Evolutionary conservation across 768 basidiomycete species (phyloP), one percentile per base, ranked within the genome.

Genomic region (Xerocomellus amylosporus): DNA sequence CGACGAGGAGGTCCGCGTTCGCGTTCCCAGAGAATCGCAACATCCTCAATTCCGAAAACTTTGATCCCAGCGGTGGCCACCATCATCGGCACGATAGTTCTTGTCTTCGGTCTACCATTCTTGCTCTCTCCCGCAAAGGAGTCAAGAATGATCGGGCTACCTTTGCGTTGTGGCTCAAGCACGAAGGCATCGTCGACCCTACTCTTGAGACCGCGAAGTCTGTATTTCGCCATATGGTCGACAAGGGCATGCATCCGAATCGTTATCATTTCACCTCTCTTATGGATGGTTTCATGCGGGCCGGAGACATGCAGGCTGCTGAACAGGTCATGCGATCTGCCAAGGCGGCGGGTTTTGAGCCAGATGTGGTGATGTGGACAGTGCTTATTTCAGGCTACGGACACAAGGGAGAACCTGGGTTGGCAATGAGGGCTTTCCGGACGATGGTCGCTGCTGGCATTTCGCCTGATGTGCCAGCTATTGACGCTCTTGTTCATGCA

Each of bases 301-400:
- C 70, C 1, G 88, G 88, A n/a, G 77, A 91, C 67, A 73, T 87
- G 57, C 63, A 69, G 14, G 75, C 74, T 19, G 88, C 90, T 24
- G 68, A 77, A 53, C 74, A 75, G 47, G 72, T 84, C 40, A 77
- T 94, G 74, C 71, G 70, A 55, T 70, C 81, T 17, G 81, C 84
- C 26, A 62, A 66, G 38, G 69, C 73, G 38, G 74, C 77, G 5
- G 82, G 84, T 24, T 66, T 87, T 54, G 68, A 74, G 22, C 80
- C 85, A 20, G 83, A 85, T 59, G 77, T 81, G 19, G 79, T 85
- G 42, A 82, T 89, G 79, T 88, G 84, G 74, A 92, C 90, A 24
- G 84, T 86, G 56, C 77, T 94, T 56, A 85, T 94, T 60, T 75
- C 77, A 34, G 90, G 87, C 3, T 80, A 86, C 67, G 87, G 81